Evolutionary conservation across 345 rosid species (phyloP).

Genomic region (Brassica juncea): DNA sequence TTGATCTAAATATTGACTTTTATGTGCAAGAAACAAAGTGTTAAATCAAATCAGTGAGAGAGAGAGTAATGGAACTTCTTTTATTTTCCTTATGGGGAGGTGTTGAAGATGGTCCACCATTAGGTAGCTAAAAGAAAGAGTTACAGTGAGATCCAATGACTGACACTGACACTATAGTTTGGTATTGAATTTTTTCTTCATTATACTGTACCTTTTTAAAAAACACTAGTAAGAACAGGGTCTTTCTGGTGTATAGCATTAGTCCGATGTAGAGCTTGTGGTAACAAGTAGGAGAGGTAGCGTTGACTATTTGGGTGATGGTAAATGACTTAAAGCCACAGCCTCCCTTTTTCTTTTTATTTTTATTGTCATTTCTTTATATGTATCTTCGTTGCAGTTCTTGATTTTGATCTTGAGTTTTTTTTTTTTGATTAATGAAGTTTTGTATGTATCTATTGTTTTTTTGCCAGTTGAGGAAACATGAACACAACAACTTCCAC

Average conservation of each 20-base stretch:
- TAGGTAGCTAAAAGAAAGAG: conserved; percentile 33
- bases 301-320: conserved; percentile 36
- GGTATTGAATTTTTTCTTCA: conserved; percentile 1
- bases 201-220: conserved; percentile 10
- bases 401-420: neutral
- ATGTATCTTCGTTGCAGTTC: neutral
- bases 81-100: conserved; percentile 20
- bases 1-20: conserved; percentile 28
- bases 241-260: conserved; percentile 25
- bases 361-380: neutral
- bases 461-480: conserved; percentile 42
- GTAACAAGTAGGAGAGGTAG: conserved; percentile 27
- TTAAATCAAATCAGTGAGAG: conserved; percentile 30
- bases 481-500: conserved; percentile 81
- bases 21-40: conserved; percentile 23
- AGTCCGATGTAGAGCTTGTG: conserved; percentile 31
- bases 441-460: neutral
- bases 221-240: conserved; percentile 33
- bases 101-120: conserved; percentile 44
- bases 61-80: conserved; percentile 4
- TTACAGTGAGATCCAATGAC: conserved; percentile 41
- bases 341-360: neutral
- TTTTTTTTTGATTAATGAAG: conserved; percentile 1
- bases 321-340: conserved; percentile 19
- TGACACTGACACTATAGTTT: conserved; percentile 36